Conservation (phyloP, 2,329 filamentous ascomycete genomes). For the Hypoxylon sp. region DNA sequence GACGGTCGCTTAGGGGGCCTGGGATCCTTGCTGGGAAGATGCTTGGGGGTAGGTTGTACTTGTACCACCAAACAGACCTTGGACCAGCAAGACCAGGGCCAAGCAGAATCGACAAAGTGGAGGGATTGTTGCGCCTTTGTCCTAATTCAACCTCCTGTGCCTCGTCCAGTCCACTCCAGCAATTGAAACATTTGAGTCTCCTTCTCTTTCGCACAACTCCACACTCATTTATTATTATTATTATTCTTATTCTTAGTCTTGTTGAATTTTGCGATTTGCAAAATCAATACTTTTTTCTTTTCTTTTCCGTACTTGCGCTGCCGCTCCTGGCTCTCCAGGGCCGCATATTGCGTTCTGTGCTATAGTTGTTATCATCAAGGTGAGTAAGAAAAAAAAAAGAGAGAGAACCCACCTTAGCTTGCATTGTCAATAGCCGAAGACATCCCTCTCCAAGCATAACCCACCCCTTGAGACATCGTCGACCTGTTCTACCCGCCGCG, state of each 20-base stretch:
- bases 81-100: conserved; percentile 19
- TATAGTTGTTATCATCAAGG: conserved; percentile 48
- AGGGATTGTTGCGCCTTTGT: conserved; percentile 31
- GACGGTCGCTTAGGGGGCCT: conserved; percentile 20
- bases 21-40: conserved; percentile 6
- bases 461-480: conserved; percentile 38
- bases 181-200: conserved; percentile 47
- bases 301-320: conserved; percentile 46
- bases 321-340: conserved; percentile 58
- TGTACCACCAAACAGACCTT: conserved; percentile 28
- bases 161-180: conserved; percentile 37
- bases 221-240: conserved; percentile 50
- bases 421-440: conserved; percentile 30
- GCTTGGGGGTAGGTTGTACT: no score
- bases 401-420: conserved; percentile 10
- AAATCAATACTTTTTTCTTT: conserved; percentile 41
- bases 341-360: conserved; percentile 52
- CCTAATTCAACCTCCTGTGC: conserved; percentile 24
- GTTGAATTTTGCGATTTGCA: conserved; percentile 44
- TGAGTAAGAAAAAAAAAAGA: conserved; percentile 42
- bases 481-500: conserved; percentile 33
- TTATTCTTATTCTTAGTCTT: conserved; percentile 23
- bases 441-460: conserved; percentile 20
- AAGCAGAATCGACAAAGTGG: neutral
- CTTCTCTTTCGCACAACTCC: conserved; percentile 53